phyloP scores from a whole-genome alignment of 495 filamentous ascomycete species.

The Trichocladium antarcticum region DNA sequence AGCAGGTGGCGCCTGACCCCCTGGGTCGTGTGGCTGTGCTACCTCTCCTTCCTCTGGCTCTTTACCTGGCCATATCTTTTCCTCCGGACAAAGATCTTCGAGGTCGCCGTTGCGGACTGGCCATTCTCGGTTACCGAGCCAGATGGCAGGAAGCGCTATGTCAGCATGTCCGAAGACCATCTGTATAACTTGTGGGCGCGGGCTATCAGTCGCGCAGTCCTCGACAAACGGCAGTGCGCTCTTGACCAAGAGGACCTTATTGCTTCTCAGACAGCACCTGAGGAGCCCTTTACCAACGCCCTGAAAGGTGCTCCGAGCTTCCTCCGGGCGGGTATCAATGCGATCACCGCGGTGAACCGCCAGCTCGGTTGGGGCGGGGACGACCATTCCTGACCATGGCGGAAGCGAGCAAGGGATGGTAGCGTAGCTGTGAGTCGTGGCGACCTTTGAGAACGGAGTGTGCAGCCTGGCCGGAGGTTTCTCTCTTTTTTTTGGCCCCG shows the following conservation, averaged over 20 bases:
- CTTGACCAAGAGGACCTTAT: conserved; percentile 35
- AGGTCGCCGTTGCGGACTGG: conserved; percentile 46
- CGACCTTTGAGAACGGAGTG: too few species aligned
- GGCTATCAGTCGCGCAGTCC: conserved; percentile 32
- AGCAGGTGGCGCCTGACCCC: conserved; percentile 46
- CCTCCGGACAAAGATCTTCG: conserved; percentile 50
- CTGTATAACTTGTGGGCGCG: conserved; percentile 39
- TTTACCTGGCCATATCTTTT: conserved; percentile 54
- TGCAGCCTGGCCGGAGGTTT: too few species aligned
- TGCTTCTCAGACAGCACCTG: conserved; percentile 26
- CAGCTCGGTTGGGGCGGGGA: conserved; percentile 37
- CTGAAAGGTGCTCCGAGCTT: conserved; percentile 26
- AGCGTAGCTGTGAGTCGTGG: too few species aligned
- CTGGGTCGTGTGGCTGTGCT: conserved; percentile 50
- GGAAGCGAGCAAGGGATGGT: not conserved
- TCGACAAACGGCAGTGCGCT: conserved; percentile 30
- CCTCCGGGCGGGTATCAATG: conserved; percentile 29
- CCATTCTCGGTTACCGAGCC: conserved; percentile 30
- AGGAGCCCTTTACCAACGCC: conserved; percentile 12
- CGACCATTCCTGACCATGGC: not conserved
- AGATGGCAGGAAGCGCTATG: conserved; percentile 31
- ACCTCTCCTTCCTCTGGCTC: conserved; percentile 49
- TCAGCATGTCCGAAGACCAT: conserved; percentile 36
- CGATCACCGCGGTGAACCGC: conserved; percentile 37
- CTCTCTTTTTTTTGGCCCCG: not conserved